Conservation (phyloP, 768 basidiomycete species). For the Suillus plorans region DNA sequence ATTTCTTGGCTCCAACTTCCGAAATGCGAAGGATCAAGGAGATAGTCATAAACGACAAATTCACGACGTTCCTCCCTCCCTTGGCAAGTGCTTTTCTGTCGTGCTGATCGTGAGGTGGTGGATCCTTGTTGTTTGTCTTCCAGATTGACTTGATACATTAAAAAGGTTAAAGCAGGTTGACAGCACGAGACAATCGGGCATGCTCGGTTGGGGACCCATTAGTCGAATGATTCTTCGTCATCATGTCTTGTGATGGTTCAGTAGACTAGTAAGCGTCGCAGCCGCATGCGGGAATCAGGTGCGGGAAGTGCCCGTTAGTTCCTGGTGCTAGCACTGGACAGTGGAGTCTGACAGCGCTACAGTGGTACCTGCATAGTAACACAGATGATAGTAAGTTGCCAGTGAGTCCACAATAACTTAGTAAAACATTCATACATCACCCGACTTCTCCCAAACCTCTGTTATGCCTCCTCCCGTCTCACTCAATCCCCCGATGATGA, state of each 20-base stretch:
- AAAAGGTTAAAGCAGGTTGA: neutral
- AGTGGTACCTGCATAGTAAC: neutral
- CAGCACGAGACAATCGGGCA: neutral
- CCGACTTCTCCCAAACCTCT: constrained; percentile 51
- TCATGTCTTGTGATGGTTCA: neutral
- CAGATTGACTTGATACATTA: neutral
- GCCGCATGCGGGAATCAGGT: neutral
- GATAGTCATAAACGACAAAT: neutral
- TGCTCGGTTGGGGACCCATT: neutral
- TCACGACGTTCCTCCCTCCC: neutral
- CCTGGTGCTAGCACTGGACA: neutral
- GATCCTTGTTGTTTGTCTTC: neutral
- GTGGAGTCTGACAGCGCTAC: neutral
- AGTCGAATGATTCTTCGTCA: neutral
- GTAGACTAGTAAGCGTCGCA: too few species aligned
- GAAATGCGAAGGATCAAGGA: neutral
- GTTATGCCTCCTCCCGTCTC: constrained; percentile 58
- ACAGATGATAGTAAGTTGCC: neutral
- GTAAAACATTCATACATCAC: neutral
- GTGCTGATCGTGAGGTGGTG: neutral
- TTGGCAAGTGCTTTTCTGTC: neutral
- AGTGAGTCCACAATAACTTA: neutral
- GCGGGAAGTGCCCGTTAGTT: neutral
- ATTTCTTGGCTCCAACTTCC: neutral
- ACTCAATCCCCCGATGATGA: constrained; percentile 64